Evolutionary conservation across 306 rosid species (phyloP).

Genomic region (Prunus mongolica): DNA sequence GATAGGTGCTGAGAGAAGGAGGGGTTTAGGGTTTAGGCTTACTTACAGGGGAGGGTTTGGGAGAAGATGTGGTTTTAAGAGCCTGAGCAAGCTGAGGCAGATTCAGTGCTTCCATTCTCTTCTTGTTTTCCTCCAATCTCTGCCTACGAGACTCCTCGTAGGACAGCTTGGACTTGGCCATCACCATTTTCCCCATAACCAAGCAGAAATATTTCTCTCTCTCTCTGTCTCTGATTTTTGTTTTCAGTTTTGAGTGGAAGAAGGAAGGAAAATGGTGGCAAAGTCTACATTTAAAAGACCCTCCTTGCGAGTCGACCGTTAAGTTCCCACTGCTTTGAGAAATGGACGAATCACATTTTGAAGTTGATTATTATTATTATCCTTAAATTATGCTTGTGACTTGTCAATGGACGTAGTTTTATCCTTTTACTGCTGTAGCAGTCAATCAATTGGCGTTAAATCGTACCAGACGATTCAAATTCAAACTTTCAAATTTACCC

Average conservation of each 20-base stretch:
- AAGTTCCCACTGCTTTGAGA: not conserved
- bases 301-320: not conserved
- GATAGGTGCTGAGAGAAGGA: not conserved
- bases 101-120: slow-evolving; percentile 53
- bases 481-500: slow-evolving; percentile 10
- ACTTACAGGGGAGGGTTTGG: slow-evolving; percentile 35
- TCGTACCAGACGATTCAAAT: not conserved
- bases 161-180: slow-evolving; percentile 22
- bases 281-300: not conserved
- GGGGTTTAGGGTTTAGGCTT: not conserved
- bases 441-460: not conserved
- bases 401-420: not conserved
- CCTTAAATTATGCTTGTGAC: too few relatives aligned
- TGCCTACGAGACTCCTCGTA: slow-evolving; percentile 46
- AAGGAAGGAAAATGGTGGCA: not conserved
- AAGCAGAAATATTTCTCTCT: slow-evolving; percentile 1
- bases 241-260: not conserved
- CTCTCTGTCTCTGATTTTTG: not conserved
- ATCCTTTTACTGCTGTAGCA: not conserved
- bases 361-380: too few relatives aligned
- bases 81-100: slow-evolving; percentile 38
- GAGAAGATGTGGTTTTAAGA: slow-evolving; percentile 26
- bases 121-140: slow-evolving; percentile 47
- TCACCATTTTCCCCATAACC: slow-evolving; percentile 29
- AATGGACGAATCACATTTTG: too few relatives aligned